Evolutionary conservation across 768 basidiomycete genomes (phyloP).

Genomic region (Rhizopogon rudus): DNA sequence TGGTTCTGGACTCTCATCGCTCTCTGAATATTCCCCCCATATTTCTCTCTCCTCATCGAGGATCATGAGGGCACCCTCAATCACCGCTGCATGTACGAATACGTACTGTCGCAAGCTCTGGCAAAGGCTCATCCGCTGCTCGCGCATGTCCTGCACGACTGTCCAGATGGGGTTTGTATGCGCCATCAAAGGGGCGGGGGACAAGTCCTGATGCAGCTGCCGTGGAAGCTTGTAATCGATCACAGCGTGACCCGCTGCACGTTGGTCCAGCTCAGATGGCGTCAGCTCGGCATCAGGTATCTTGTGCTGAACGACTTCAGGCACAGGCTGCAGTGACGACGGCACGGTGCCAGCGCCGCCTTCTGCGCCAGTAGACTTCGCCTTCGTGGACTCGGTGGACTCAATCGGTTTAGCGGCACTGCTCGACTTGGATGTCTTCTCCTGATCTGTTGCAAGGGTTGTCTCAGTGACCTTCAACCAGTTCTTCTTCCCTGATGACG

Average conservation of each 20-base stretch:
- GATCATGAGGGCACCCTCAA: conserved; percentile 75
- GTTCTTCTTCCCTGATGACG: neutral
- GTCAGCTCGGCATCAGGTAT: neutral
- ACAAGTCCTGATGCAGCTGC: conserved; percentile 44
- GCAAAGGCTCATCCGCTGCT: conserved; percentile 95
- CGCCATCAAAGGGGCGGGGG: conserved; percentile 56
- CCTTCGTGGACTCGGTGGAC: neutral
- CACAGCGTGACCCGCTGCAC: conserved; percentile 10
- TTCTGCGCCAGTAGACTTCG: neutral
- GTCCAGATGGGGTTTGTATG: conserved; percentile 76
- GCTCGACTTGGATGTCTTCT: neutral
- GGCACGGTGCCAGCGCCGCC: neutral
- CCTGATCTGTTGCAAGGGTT: neutral
- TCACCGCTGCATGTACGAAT: conserved; percentile 83
- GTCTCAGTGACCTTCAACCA: neutral
- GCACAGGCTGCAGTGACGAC: neutral
- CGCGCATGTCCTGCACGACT: conserved; percentile 89
- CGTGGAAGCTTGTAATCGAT: conserved; percentile 64
- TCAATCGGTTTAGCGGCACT: neutral
- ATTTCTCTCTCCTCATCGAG: conserved; percentile 63
- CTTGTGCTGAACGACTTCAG: neutral
- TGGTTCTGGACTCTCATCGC: conserved; percentile 14
- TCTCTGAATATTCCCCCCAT: conserved; percentile 20
- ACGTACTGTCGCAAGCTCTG: conserved; percentile 94
- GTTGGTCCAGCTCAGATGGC: conserved; percentile 8